Base-by-base conservation (phyloP, 495 filamentous ascomycete species). In the Podospora conica region DNA sequence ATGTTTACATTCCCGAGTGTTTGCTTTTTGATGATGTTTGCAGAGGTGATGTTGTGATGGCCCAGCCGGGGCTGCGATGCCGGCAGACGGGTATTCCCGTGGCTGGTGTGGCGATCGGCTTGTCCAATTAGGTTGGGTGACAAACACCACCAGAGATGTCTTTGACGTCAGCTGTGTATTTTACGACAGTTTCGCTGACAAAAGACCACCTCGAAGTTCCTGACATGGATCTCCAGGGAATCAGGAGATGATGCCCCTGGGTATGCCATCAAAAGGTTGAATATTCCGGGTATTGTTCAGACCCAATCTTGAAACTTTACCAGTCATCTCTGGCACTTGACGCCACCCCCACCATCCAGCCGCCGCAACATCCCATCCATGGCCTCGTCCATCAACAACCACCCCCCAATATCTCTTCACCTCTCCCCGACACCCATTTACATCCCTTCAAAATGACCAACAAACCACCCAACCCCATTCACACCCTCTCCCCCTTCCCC, bases 401-500 rank as follows among this genome's bases (percentile, higher is more conserved):
- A 48, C 20, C 20, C 4, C 20, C 54, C 54, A 12, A 55, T 55
- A 12, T n/a, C 54, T 55, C n/a, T 55, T 11, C 18, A 48, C 40
- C 40, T 48, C 40, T 48, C 40, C 40, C 33, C 15, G 5, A 18
- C 28, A 12, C 12, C 15, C 15, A 18, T 18, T 15, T 2, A 5
- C 15, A 48, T 18, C 33, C 33, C 40, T 21, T 29, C 24, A 28
- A 23, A 7, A 63, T 55, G 53, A 31, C 22, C 2, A 23, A 12
- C 56, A 10, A 12, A 15, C 9, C 33, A 11, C 24, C 60, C 5
- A 57, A 64, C 22, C 65, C 59, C 20, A 12, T 25, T 0, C 57
- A 66, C 40, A 48, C 68, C 22, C 11, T 56, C 7, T 67, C 71
- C 8, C 65, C 73, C 3, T 53, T 73, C 15, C 9, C 55, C 59